phyloP scores from a whole-genome alignment of 352 stramenopile species.

The Pythium aristosporum region DNA sequence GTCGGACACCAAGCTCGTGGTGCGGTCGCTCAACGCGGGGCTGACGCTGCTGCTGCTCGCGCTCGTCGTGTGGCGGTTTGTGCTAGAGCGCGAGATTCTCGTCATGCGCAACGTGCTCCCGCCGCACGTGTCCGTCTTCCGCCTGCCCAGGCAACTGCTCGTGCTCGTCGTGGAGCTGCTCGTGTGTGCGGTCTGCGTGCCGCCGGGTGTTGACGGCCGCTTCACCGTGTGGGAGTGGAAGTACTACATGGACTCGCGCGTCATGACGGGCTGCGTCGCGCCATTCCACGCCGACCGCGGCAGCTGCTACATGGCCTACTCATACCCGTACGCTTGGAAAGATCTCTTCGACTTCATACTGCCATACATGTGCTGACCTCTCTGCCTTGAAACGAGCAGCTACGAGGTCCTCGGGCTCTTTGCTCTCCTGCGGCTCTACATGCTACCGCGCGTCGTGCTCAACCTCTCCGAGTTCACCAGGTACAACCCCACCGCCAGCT shows the following conservation, averaged over 20 bases:
- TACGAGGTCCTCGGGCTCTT: constrained; percentile 70
- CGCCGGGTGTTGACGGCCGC: constrained; percentile 43
- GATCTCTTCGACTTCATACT: neutral
- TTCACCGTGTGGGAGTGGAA: constrained; percentile 75
- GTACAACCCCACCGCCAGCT: constrained; percentile 27
- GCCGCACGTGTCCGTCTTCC: constrained; percentile 46
- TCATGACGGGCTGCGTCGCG: constrained; percentile 29
- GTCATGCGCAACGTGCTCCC: constrained; percentile 63
- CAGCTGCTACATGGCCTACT: constrained; percentile 69
- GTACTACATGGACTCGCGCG: constrained; percentile 41
- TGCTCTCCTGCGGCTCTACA: constrained; percentile 69
- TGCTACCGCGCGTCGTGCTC: constrained; percentile 69
- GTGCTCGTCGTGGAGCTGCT: constrained; percentile 46
- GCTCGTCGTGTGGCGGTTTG: constrained; percentile 57
- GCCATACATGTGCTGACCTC: neutral
- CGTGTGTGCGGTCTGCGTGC: constrained; percentile 52
- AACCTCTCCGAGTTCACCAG: constrained; percentile 77
- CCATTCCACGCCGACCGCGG: constrained; percentile 33
- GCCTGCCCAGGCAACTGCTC: constrained; percentile 46
- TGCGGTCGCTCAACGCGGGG: constrained; percentile 43
- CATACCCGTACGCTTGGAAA: constrained; percentile 50
- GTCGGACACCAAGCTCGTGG: constrained; percentile 31
- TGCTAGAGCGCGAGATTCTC: constrained; percentile 53
- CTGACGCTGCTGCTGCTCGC: constrained; percentile 50
- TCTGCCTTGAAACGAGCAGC: constrained; percentile 22